These are phyloP conservation scores for Xanthoceras sorbifolium DNA, from an alignment of 345 rosid genomes.

Conservation along the genomic window DNA sequence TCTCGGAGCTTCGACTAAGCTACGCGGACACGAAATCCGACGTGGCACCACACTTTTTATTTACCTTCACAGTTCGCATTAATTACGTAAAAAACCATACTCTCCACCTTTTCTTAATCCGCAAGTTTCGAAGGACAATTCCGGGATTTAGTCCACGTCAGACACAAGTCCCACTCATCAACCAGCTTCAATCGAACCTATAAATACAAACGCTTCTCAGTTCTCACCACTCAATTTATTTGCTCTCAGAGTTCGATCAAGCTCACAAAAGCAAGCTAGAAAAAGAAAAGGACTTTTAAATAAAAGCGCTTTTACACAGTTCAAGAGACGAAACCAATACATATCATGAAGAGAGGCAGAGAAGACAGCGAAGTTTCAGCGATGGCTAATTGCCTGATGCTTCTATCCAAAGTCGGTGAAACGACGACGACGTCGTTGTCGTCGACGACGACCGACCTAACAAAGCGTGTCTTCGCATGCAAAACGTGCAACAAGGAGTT, in stretches of 20 bases:
- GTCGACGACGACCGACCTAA: neutral
- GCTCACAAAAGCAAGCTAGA: neutral
- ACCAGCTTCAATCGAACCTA: neutral
- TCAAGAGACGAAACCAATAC: neutral
- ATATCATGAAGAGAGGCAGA: slow-evolving; percentile 49
- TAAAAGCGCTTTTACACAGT: neutral
- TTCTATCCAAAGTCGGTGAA: slow-evolving; percentile 62
- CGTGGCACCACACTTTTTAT: neutral
- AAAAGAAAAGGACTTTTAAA: neutral
- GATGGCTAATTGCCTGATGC: slow-evolving; percentile 64
- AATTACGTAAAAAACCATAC: slow-evolving; percentile 20
- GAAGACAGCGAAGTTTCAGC: slow-evolving; percentile 29
- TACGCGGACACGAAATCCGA: slow-evolving; percentile 36
- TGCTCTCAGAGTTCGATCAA: too few species aligned
- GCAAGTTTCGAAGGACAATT: slow-evolving; percentile 25
- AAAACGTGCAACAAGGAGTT: slow-evolving; percentile 84
- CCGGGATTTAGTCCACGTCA: slow-evolving; percentile 26
- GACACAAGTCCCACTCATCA: neutral
- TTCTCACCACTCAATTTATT: too few species aligned
- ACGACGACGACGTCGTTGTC: neutral
- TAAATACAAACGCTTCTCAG: neutral
- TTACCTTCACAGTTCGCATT: neutral
- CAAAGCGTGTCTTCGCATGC: slow-evolving; percentile 59
- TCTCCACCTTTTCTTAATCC: neutral
- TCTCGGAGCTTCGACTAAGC: neutral